A percentile compares a stretch with the other conserved stretches of the same genome.
These are phyloP conservation scores for Fragaria vesca DNA, from an alignment of 306 rosid genomes.

Conservation along the genomic window DNA sequence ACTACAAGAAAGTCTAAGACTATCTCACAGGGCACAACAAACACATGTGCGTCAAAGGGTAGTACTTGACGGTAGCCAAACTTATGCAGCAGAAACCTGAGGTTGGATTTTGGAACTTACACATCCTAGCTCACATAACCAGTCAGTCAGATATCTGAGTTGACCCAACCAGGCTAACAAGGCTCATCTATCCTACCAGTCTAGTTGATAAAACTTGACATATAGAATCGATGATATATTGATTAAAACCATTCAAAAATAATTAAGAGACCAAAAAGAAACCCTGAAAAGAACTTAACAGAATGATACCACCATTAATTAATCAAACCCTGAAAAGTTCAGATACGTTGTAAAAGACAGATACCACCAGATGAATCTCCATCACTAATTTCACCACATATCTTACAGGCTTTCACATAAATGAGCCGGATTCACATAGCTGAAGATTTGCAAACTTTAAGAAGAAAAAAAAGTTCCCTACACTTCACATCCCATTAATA, in stretches of 20 bases:
- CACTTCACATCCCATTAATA: not conserved
- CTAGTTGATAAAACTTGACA: not conserved
- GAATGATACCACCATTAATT: not conserved
- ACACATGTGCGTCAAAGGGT: not conserved
- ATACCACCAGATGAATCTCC: not conserved
- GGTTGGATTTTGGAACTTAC: not conserved
- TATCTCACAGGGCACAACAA: not conserved
- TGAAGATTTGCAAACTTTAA: not conserved
- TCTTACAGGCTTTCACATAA: not conserved
- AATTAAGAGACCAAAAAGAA: not conserved
- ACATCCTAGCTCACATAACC: not conserved
- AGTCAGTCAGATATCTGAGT: not conserved
- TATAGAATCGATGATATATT: not conserved
- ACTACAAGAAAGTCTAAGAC: not conserved
- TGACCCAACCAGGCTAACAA: not conserved
- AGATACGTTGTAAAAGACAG: not conserved
- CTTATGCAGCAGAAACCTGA: not conserved
- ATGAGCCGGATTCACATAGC: not conserved
- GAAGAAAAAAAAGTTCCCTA: not conserved
- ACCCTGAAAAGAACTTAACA: not conserved
- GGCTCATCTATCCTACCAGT: not conserved
- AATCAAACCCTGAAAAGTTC: not conserved
- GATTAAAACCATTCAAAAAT: not conserved
- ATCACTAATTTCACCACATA: not conserved
- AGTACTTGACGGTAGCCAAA: not conserved